Evolutionary conservation across 192 early-diverging fungal genomes (phyloP).

Genomic region (Linderina pennispora): DNA sequence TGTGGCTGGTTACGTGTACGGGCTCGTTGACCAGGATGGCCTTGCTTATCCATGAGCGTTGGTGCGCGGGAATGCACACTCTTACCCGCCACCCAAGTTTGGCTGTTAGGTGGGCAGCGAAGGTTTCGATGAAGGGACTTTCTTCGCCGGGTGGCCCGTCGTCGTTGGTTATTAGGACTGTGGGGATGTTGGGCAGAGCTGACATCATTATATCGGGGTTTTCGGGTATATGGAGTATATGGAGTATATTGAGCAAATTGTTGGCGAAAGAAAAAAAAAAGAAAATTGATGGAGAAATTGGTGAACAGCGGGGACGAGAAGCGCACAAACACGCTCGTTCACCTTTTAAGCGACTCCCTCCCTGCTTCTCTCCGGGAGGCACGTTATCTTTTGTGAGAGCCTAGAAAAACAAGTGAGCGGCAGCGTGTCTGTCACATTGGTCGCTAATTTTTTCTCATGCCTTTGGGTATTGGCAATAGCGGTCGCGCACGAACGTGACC

Average conservation of each 20-base stretch:
- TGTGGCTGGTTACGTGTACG: constrained; percentile 3
- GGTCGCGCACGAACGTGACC: constrained; percentile 57
- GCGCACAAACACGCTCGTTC: too few species aligned
- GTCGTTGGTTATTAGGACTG: constrained; percentile 22
- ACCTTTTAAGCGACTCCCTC: too few species aligned
- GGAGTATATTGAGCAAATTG: neutral
- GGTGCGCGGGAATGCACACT: constrained; percentile 18
- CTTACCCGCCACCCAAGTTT: constrained; percentile 10
- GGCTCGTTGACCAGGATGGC: constrained; percentile 19
- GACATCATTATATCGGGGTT: neutral
- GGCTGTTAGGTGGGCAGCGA: constrained; percentile 1
- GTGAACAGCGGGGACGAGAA: too few species aligned
- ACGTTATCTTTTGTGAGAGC: too few species aligned
- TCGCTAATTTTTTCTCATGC: constrained; percentile 4
- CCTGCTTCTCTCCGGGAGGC: too few species aligned
- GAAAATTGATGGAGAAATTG: neutral
- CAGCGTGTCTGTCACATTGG: too few species aligned
- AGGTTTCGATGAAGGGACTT: constrained; percentile 26
- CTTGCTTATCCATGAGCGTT: constrained; percentile 28
- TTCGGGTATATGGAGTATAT: neutral
- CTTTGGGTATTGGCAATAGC: constrained; percentile 57
- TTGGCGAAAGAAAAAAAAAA: neutral
- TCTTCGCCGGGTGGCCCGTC: constrained; percentile 18
- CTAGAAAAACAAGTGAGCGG: too few species aligned
- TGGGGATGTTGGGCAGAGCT: neutral